Evolutionary conservation across 768 basidiomycete species (phyloP).

Genomic region (Obba rivulosa): DNA sequence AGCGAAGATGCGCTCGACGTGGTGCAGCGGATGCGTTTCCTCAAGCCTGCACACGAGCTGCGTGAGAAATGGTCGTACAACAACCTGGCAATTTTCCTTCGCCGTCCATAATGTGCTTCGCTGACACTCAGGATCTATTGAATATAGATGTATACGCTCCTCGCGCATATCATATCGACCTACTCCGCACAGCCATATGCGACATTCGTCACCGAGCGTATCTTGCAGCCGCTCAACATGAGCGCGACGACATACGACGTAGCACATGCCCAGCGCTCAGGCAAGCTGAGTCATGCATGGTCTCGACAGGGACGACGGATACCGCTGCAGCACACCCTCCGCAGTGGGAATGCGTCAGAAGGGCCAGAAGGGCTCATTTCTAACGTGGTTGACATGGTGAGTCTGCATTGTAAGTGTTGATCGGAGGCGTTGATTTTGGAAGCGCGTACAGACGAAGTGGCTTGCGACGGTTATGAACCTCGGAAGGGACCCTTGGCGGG

Average conservation of each 20-base stretch:
- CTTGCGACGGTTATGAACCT: constrained; percentile 27
- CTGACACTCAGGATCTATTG: too few species aligned
- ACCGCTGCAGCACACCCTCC: constrained; percentile 26
- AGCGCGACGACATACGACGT: constrained; percentile 32
- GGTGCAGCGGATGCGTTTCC: constrained; percentile 21
- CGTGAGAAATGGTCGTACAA: constrained; percentile 34
- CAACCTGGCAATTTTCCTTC: constrained; percentile 25
- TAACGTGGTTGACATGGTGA: constrained; percentile 36
- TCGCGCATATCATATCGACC: constrained; percentile 27
- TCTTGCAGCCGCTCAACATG: constrained; percentile 39
- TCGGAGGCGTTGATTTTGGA: background rate
- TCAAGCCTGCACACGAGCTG: constrained; percentile 29
- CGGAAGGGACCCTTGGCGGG: constrained; percentile 28
- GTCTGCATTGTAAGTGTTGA: constrained; percentile 2
- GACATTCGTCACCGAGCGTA: constrained; percentile 36
- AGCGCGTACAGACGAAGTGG: constrained; percentile 38
- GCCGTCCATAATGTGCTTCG: too few species aligned
- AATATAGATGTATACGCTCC: constrained; percentile 34
- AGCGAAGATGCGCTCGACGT: constrained; percentile 22
- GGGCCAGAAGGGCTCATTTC: constrained; percentile 43
- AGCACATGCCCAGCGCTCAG: constrained; percentile 24
- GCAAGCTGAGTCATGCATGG: constrained; percentile 31
- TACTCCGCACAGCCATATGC: constrained; percentile 30
- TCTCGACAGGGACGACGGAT: constrained; percentile 26
- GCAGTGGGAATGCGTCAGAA: constrained; percentile 21